Evolutionary conservation across 2,329 filamentous ascomycete species (phyloP).

Genomic region (Cercospora sojina): DNA sequence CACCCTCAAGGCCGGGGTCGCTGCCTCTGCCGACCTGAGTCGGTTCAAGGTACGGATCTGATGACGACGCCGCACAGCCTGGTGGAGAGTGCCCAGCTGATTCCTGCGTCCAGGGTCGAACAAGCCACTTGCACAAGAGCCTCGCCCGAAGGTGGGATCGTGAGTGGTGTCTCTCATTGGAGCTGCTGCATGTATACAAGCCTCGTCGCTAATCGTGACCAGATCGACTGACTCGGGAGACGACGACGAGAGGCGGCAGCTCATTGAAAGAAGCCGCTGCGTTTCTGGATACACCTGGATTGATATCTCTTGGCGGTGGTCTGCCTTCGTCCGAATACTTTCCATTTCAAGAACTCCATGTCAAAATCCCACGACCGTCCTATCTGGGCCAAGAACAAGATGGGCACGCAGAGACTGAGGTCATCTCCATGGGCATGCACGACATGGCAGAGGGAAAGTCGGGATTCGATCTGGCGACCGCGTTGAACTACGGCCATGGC

Average conservation of each 20-base stretch:
- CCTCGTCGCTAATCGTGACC: conserved; percentile 4
- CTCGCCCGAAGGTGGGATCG: conserved; percentile 81
- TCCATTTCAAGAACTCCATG: conserved; percentile 74
- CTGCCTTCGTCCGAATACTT: conserved; percentile 88
- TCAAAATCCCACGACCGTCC: conserved; percentile 70
- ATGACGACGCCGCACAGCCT: background rate
- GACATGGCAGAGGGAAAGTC: conserved; percentile 67
- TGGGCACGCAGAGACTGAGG: conserved; percentile 59
- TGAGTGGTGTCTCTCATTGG: conserved; percentile 52
- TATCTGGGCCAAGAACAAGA: conserved; percentile 64
- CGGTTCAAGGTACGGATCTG: conserved; percentile 56
- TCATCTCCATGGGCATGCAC: conserved; percentile 74
- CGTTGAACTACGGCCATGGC: conserved; percentile 90
- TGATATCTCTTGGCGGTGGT: conserved; percentile 91
- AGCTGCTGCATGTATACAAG: background rate
- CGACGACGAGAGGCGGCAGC: conserved; percentile 54
- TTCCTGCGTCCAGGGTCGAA: conserved; percentile 49
- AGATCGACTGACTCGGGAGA: conserved; percentile 50
- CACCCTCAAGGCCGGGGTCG: conserved; percentile 70
- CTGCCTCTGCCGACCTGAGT: conserved; percentile 73
- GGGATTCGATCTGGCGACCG: conserved; percentile 74
- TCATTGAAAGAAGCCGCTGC: conserved; percentile 81
- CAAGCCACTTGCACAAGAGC: conserved; percentile 63
- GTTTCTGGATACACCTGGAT: conserved; percentile 73
- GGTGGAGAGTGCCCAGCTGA: conserved; percentile 3